Evolutionary conservation across 1,284 basidiomycete genomes (phyloP), one percentile per base, ranked within the genome.

Genomic region (Schizophyllum amplum): DNA sequence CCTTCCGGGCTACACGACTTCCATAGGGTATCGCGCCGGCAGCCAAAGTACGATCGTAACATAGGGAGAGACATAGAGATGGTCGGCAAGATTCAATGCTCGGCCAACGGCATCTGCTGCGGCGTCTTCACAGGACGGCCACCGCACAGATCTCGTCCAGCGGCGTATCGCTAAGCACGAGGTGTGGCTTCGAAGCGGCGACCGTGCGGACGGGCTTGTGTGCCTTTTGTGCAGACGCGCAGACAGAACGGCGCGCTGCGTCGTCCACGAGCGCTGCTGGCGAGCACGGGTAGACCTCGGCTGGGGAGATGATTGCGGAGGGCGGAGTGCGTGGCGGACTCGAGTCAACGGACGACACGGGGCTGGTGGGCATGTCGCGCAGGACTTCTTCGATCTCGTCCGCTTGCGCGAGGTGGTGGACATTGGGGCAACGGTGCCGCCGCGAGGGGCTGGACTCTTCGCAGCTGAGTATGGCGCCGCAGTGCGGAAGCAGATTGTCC

Each of bases 401-500:
- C n/a, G n/a, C 48, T 11, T 20, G 48, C 24, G 22, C 48, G 48
- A 50, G 3, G 48, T 20, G 48, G 13, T 20, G 48, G 13, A 9
- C 33, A 9, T n/a, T n/a, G n/a, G 33, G 33, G 13, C 17, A 13
- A 20, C 48, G 11, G 24, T 50, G 48, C 24, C 24, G 48, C 13
- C 13, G 20, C 48, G 47, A 33, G 53, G 26, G 23, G 55, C 55
- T 5, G 20, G 46, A 21, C 24, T 20, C 25, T 15, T 23, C 6
- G 4, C 26, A 47, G 21, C 17, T 49, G 15, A 55, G 15, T 20
- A 60, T 47, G 21, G 48, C 57, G 52, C 55, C 71, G 47, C 80
- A 75, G 64, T 80, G 78, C 22, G 71, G 70, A 52, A 81, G 71
- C 59, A 82, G 55, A 54, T 82, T 81, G 47, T 67, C 68, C 61